phyloP scores from a whole-genome alignment of 352 stramenopile species.

The Blastocystis sp. region DNA sequence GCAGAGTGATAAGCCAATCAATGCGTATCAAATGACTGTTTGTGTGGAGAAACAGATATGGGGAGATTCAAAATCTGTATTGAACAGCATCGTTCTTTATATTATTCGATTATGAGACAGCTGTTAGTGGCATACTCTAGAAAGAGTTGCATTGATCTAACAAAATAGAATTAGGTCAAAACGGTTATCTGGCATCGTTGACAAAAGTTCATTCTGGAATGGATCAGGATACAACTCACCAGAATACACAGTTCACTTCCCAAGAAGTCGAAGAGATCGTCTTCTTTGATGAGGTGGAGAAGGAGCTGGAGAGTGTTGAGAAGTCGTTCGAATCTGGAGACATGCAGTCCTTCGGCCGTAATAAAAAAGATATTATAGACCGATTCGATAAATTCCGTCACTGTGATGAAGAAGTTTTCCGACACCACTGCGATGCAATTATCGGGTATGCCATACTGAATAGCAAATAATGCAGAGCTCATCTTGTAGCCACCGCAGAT shows the following conservation, averaged over 20 bases:
- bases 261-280: constrained; percentile 51
- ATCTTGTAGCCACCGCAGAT: neutral
- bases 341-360: constrained; percentile 48
- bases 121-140: too few relatives aligned
- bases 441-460: neutral
- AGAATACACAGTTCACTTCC: neutral
- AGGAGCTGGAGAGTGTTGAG: constrained; percentile 40
- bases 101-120: too few relatives aligned
- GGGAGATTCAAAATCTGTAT: too few relatives aligned
- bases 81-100: too few relatives aligned
- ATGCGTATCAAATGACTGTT: too few relatives aligned
- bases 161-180: too few relatives aligned
- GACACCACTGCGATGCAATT: constrained; percentile 30
- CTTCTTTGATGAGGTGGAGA: constrained; percentile 33
- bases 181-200: too few relatives aligned
- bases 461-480: neutral
- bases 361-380: constrained; percentile 31
- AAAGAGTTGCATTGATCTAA: too few relatives aligned
- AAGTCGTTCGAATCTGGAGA: constrained; percentile 13
- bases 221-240: neutral
- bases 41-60: too few relatives aligned
- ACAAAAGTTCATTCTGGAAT: too few relatives aligned
- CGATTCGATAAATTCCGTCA: constrained; percentile 15
- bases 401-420: constrained; percentile 48
- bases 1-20: too few relatives aligned